phyloP scores from a whole-genome alignment of 2,329 filamentous ascomycete species.

The Ophiosphaerella korrae region DNA sequence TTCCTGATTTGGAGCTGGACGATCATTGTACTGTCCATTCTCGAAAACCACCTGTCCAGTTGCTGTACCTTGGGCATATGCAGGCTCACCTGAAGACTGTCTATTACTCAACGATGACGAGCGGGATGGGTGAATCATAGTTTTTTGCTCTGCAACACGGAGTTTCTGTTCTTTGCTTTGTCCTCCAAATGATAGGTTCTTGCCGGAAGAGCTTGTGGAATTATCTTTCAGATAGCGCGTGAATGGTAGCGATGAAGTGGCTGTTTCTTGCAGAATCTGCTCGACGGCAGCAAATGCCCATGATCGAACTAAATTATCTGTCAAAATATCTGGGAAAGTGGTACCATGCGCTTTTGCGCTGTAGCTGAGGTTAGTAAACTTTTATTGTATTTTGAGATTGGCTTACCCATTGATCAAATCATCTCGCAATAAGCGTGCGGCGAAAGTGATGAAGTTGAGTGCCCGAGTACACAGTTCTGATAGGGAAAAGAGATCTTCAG shows the following conservation, averaged over 20 bases:
- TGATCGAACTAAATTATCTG: constrained; percentile 77
- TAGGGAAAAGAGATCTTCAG: constrained; percentile 78
- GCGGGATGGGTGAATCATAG: constrained; percentile 71
- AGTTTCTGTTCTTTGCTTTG: constrained; percentile 63
- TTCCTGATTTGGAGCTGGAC: constrained; percentile 27
- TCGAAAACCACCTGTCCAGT: constrained; percentile 46
- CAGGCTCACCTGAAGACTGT: constrained; percentile 37
- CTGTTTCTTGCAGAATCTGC: constrained; percentile 76
- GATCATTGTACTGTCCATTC: constrained; percentile 45
- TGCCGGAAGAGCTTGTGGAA: constrained; percentile 38
- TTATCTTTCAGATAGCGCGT: constrained; percentile 47
- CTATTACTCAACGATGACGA: constrained; percentile 62
- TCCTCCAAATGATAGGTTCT: constrained; percentile 58
- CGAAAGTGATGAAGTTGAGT: constrained; percentile 80
- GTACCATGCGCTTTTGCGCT: constrained; percentile 40
- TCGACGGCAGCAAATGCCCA: constrained; percentile 79
- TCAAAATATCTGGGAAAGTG: constrained; percentile 54
- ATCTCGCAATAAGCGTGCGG: constrained; percentile 77
- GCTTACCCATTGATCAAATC: constrained; percentile 72
- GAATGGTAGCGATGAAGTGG: constrained; percentile 70
- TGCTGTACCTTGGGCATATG: constrained; percentile 36
- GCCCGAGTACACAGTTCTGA: constrained; percentile 84
- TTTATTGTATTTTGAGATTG: background rate
- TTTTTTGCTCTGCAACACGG: constrained; percentile 70
- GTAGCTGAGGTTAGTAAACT: background rate